Evolutionary conservation across 208 protist genomes (phyloP).

Genomic region (Trypanosoma congolense): DNA sequence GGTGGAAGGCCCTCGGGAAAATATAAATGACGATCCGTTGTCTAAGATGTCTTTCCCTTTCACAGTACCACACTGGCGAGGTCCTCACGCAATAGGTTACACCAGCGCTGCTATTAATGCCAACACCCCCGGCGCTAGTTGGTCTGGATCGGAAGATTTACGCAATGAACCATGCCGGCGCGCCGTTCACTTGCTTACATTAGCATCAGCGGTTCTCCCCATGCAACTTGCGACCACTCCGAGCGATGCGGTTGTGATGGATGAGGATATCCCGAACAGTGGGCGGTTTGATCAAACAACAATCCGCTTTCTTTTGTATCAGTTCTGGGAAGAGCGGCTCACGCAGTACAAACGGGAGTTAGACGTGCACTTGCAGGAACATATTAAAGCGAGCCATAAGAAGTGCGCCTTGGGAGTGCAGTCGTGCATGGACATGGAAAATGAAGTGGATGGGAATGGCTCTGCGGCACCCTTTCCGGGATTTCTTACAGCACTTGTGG

Average conservation of each 20-base stretch:
- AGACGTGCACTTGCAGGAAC: conserved; percentile 10
- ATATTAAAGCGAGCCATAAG: background rate
- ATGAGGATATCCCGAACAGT: conserved; percentile 31
- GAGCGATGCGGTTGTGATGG: conserved; percentile 6
- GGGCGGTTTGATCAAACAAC: conserved; percentile 51
- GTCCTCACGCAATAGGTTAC: conserved; percentile 57
- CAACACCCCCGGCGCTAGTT: conserved; percentile 27
- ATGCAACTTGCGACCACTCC: conserved; percentile 22
- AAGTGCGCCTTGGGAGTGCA: background rate
- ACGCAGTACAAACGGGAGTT: conserved; percentile 48
- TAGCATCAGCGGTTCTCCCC: conserved; percentile 62
- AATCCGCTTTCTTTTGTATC: conserved; percentile 64
- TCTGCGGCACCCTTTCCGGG: conserved; percentile 7
- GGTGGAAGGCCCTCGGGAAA: conserved; percentile 26
- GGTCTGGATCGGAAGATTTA: conserved; percentile 26
- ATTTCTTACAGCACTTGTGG: conserved; percentile 51
- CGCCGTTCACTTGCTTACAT: conserved; percentile 61
- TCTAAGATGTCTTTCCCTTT: conserved; percentile 23
- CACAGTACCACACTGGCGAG: conserved; percentile 47
- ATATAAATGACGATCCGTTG: conserved; percentile 9
- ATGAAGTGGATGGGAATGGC: background rate
- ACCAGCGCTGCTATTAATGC: background rate
- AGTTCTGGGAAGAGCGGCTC: conserved; percentile 70
- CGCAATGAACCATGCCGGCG: conserved; percentile 22
- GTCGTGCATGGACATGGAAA: conserved; percentile 19